Evolutionary conservation across 2,329 filamentous ascomycete species (phyloP), one percentile per base, ranked within the genome.

Genomic region (Cercospora beticola): DNA sequence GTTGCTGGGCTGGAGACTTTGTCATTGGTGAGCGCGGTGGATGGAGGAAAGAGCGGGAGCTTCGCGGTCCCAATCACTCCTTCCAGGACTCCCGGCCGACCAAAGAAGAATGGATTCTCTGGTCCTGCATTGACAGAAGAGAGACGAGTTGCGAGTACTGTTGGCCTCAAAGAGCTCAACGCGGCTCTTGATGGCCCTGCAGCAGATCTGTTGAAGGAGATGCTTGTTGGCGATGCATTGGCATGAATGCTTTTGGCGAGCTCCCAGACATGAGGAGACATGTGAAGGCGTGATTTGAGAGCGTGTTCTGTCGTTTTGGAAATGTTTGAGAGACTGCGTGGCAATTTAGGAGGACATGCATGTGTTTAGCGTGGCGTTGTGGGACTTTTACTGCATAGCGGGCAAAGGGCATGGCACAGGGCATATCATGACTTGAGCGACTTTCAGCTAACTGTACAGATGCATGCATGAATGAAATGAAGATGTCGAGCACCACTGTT

Each of bases 1-100:
- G 85, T 97, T 21, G 89, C 91, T 40, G 96, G 92, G 74, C 81
- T 99, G 63, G 95, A 99, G 82, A 95, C 94, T 0, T 82, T 97
- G 58, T 94, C 92, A 1, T 83, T 98, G 23, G 86, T 97, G 5
- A 85, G 90, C 78, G 80, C 90, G 81, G 76, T 92, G 82, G 77
- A 92, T 86, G 82, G 92, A 83, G 66, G 66, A 23, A 92, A 87
- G 83, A 90, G 83, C 61, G 91, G 88, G 57, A 92, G 86, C 71
- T 89, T 91, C 76, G 81, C 80, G 68, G 75, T 81, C 71, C 78
- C 87, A 54, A 81, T 87, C 54, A 88, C 89, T 70, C 92, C 92
- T 1, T 91, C 90, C 73, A 91, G 90, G 76, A 88, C 64, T 86
- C 87, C 1, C 56, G 67, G 67, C 86, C 88, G 73, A 76, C 76